Evolutionary conservation across 1,284 basidiomycete genomes (phyloP).

Genomic region (Filobasidium uniguttulatum): DNA sequence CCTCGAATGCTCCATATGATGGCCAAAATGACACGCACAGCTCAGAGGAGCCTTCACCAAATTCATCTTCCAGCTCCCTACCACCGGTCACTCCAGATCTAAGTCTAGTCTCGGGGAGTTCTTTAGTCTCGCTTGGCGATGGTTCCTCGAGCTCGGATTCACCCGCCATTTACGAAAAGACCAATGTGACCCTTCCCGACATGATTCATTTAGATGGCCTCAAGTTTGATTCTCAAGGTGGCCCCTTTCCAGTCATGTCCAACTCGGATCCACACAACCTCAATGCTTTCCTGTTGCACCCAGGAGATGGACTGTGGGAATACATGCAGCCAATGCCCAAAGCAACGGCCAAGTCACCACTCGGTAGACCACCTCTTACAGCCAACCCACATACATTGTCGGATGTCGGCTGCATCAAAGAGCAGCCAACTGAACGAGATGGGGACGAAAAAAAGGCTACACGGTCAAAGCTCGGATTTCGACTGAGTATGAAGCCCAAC

Average conservation of each 20-base stretch:
- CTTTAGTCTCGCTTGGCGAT: background rate
- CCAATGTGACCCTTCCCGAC: background rate
- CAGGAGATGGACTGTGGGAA: constrained; percentile 25
- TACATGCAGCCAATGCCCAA: constrained; percentile 21
- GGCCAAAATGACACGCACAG: too few species aligned
- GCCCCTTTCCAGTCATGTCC: background rate
- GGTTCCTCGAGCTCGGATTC: background rate
- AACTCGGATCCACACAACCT: constrained; percentile 26
- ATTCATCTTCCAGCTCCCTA: background rate
- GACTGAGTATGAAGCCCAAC: background rate
- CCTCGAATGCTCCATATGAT: too few species aligned
- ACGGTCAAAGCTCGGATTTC: background rate
- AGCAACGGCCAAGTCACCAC: background rate
- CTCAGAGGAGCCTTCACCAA: too few species aligned
- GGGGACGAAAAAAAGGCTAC: too few species aligned
- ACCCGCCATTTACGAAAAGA: background rate
- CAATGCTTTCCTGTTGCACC: constrained; percentile 27
- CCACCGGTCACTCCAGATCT: background rate
- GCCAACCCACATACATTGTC: background rate
- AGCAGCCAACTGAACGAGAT: too few species aligned
- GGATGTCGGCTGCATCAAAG: too few species aligned
- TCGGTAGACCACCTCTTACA: background rate
- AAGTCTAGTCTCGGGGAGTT: background rate
- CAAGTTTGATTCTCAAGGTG: background rate
- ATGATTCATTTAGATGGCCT: background rate